Evolutionary conservation across 2,329 filamentous ascomycete genomes (phyloP), one percentile per base, ranked within the genome.

Genomic region (Botrytis pseudocinerea): DNA sequence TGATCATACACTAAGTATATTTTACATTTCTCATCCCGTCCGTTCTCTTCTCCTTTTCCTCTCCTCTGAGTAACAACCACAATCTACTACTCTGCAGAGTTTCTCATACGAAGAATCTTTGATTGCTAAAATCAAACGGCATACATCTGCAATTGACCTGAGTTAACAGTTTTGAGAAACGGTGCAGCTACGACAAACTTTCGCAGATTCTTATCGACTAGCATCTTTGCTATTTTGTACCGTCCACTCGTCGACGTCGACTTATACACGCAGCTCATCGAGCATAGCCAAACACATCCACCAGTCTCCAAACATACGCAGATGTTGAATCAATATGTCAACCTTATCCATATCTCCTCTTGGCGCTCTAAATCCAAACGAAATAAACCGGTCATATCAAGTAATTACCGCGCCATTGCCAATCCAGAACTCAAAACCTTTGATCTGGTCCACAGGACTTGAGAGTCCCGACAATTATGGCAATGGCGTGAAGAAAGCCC

Each of bases 321-420:
- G 78, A 79, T 79, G 78, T 79, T 78, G 75, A 78, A 75, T 78
- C 77, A 78, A 68, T 79, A 79, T 79, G 78, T 79, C 78, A 76
- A 78, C 71, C 75, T 77, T 78, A 78, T 78, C 71, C 78, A 79
- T 76, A 78, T 79, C 74, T 76, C 74, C 74, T 78, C 76, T 60
- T 78, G 77, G 77, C 77, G 77, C 70, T 78, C 73, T 77, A 78
- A 78, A 78, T 76, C 76, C 54, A 77, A 78, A 77, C 76, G 75
- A 77, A 77, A 75, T 77, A 78, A 78, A 78, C 75, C 74, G 72
- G 74, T 76, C 59, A 72, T 57, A 68, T 59, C 62, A 72, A 68
- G 48, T 72, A 68, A 72, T 72, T 72, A 48, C 70, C 38, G 32
- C 70, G 70, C 54, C 70, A 72, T 68, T 72, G 70, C 63, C 70